These are phyloP conservation scores for Phoma sp. DNA, from an alignment of 2,329 filamentous ascomycete genomes.

Conservation along the genomic window DNA sequence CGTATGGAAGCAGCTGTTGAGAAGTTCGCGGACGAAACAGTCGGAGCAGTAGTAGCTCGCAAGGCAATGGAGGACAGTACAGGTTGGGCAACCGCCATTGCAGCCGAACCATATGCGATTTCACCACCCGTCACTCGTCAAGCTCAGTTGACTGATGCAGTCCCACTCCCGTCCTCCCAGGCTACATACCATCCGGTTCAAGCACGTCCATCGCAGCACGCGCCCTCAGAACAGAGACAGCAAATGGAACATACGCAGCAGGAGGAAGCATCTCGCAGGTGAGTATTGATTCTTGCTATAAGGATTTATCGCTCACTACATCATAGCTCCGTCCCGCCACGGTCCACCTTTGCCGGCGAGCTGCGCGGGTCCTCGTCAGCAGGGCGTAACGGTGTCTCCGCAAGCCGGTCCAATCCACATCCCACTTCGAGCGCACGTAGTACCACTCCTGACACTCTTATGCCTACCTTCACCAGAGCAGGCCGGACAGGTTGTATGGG, in stretches of 20 bases:
- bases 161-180: not conserved
- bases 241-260: not conserved
- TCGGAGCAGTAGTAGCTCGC: not conserved
- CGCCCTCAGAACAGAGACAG: not conserved
- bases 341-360: slow-evolving; percentile 8
- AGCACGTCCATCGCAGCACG: too few relatives aligned
- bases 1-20: not conserved
- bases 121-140: not conserved
- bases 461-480: not conserved
- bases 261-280: slow-evolving; percentile 14
- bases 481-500: not conserved
- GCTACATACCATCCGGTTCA: not conserved
- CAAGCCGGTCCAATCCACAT: not conserved
- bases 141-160: not conserved
- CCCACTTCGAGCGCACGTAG: too few relatives aligned
- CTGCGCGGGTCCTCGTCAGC: not conserved
- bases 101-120: not conserved
- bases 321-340: not conserved
- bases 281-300: not conserved
- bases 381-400: not conserved
- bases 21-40: not conserved
- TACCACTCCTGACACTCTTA: too few relatives aligned
- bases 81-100: not conserved
- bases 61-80: not conserved
- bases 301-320: not conserved